Base-by-base conservation (phyloP, 2,329 filamentous ascomycete species). In the Aschersonia sp. region DNA sequence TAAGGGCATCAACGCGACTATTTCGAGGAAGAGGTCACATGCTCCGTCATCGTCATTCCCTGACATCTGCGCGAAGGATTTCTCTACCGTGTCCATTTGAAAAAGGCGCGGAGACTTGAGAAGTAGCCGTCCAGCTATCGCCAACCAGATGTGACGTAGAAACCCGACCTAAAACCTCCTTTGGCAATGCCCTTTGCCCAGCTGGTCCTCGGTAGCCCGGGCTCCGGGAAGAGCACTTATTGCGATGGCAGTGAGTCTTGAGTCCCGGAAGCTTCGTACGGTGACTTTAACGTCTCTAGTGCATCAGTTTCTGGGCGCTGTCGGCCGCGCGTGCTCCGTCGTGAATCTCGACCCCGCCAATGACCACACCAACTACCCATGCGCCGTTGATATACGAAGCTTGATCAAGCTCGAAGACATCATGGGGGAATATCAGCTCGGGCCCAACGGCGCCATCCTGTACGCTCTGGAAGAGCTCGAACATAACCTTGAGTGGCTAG, bases 311-410 rank as follows among this genome's bases (percentile, higher is more conserved):
- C 84, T 97, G 75, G 83, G 83, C 54, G 90, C 92, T 53, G 95
- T 98, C 62, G 88, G 89, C 51, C 84, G 92, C 49, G 89, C 94
- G 65, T 95, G 87, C 70, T 94, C 87, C 12, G 81, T 97, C 39
- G 87, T 96, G 50, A 98, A 98, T 63, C 82, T 98, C 54, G 92
- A 98, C 67, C 92, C 92, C 30, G 92, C 92, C 47, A 98, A 98
- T 71, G 90, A 97, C 60, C 81, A 83, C 51, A 92, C 88, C 1
- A 85, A 79, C 52, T 98, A 97, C 64, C 81, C 84, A 22, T 87
- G 83, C 58, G 89, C 89, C 5, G 75, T 98, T 55, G 92, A 98
- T 60, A 90, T 98, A 47, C 83, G 92, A 51, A 79, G 85, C 49
- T 71, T 98, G 1, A 79, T 97, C 37, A 94, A 87, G 7, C 73